Conservation (phyloP, 1,139 yeast species). For the Pichia sp. region DNA sequence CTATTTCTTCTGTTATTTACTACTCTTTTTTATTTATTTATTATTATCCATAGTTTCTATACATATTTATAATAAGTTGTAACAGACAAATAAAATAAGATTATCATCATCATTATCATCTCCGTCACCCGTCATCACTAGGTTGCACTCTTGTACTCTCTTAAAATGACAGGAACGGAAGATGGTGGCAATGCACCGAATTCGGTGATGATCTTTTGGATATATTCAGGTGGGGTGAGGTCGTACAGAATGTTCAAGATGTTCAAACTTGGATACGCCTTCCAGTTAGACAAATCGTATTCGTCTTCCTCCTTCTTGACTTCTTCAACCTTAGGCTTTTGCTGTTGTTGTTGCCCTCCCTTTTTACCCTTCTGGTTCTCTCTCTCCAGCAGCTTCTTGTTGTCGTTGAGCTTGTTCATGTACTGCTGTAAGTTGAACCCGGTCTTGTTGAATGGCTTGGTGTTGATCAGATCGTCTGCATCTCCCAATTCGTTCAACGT, state of each 20-base stretch:
- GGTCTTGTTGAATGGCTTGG: conserved; percentile 56
- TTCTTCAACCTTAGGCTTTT: conserved; percentile 12
- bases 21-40: neutral
- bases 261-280: conserved; percentile 59
- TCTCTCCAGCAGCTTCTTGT: conserved; percentile 19
- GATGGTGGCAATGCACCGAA: conserved; percentile 96
- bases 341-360: conserved; percentile 19
- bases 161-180: conserved; percentile 91
- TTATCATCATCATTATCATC: too few species aligned
- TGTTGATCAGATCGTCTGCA: conserved; percentile 65
- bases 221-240: conserved; percentile 90
- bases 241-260: conserved; percentile 88
- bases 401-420: conserved; percentile 43
- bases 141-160: conserved; percentile 74
- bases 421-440: conserved; percentile 70
- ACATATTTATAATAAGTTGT: too few species aligned
- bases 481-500: conserved; percentile 93
- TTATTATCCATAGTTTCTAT: neutral
- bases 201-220: conserved; percentile 94
- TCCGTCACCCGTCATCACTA: conserved; percentile 8
- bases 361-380: conserved; percentile 24
- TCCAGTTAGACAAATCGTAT: conserved; percentile 62
- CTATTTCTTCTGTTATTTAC: too few species aligned
- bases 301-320: conserved; percentile 26
- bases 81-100: too few species aligned